A percentile compares a stretch with the other conserved stretches of the same genome.
Evolutionary conservation across 768 basidiomycete species (phyloP).

Genomic region (Boletus pseudopeckii): DNA sequence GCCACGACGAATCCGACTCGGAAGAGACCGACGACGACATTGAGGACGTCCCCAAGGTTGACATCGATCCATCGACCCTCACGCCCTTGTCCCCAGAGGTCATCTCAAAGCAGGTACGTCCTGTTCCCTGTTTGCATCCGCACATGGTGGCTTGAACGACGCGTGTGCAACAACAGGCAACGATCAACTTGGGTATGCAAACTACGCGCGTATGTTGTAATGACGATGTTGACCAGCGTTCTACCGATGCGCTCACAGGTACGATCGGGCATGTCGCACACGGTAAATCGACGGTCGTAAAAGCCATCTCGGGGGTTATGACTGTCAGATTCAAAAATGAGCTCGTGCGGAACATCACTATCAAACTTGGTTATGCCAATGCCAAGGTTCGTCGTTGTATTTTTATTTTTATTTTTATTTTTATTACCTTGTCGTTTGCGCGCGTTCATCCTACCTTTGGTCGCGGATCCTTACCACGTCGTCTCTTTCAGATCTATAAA

Average conservation of each 20-base stretch:
- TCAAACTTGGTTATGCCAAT: slow-evolving; percentile 98
- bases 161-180: slow-evolving; percentile 57
- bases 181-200: slow-evolving; percentile 80
- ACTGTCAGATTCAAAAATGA: slow-evolving; percentile 99
- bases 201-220: not conserved
- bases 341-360: slow-evolving; percentile 97
- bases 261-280: slow-evolving; percentile 99
- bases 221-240: slow-evolving; percentile 2
- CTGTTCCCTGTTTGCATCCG: not conserved
- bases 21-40: slow-evolving; percentile 60
- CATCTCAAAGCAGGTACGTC: slow-evolving; percentile 82
- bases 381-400: slow-evolving; percentile 82
- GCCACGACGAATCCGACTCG: slow-evolving; percentile 64
- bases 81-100: slow-evolving; percentile 88
- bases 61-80: slow-evolving; percentile 78
- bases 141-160: not conserved
- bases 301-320: slow-evolving; percentile 97
- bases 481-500: slow-evolving; percentile 80
- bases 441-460: not conserved
- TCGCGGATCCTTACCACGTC: not conserved
- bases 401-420: not conserved
- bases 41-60: slow-evolving; percentile 58
- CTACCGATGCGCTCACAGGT: slow-evolving; percentile 43
- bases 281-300: slow-evolving; percentile 94
- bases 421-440: not conserved